A percentile compares a stretch with the other conserved stretches of the same genome.
phyloP scores from a whole-genome alignment of 2,329 filamentous ascomycete species.

The Graphiopsis chlorocephala region DNA sequence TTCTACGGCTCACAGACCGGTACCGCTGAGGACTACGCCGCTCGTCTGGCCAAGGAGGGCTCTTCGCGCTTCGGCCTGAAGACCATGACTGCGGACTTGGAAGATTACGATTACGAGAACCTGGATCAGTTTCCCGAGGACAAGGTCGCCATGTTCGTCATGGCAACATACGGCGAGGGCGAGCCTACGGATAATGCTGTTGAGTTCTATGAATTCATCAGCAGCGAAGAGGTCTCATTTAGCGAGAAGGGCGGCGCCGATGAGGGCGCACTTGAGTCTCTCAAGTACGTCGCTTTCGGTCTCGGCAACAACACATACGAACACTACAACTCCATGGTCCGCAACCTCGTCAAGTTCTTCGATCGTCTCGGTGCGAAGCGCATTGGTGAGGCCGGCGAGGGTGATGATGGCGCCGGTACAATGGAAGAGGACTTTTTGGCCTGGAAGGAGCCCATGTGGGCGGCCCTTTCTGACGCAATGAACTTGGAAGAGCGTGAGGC shows the following conservation, averaged over 20 bases:
- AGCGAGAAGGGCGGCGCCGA: slow-evolving; percentile 61
- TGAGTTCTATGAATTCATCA: slow-evolving; percentile 97
- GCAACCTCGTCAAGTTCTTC: slow-evolving; percentile 79
- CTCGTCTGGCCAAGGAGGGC: slow-evolving; percentile 92
- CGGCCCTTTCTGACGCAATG: slow-evolving; percentile 77
- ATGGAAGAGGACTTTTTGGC: slow-evolving; percentile 99
- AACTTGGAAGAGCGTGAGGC: slow-evolving; percentile 90
- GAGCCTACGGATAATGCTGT: slow-evolving; percentile 98
- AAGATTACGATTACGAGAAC: slow-evolving; percentile 97
- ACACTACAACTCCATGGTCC: slow-evolving; percentile 98
- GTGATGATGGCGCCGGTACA: slow-evolving; percentile 94
- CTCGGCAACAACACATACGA: slow-evolving; percentile 99
- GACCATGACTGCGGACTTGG: slow-evolving; percentile 96
- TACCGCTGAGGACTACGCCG: slow-evolving; percentile 97
- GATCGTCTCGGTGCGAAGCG: slow-evolving; percentile 77
- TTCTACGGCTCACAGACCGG: slow-evolving; percentile 99
- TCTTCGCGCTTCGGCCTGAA: slow-evolving; percentile 93
- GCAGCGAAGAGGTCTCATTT: slow-evolving; percentile 75
- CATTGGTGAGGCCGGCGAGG: slow-evolving; percentile 87
- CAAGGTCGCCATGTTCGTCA: slow-evolving; percentile 90
- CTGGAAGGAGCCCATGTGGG: slow-evolving; percentile 99
- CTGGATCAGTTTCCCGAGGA: slow-evolving; percentile 84
- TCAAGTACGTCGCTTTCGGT: slow-evolving; percentile 93
- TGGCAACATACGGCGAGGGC: slow-evolving; percentile 96
- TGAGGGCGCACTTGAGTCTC: slow-evolving; percentile 72